A percentile compares a stretch with the other conserved stretches of the same genome.
These are phyloP conservation scores for Poa annua DNA, from an alignment of 176 grass and related monocot species.

Conservation along the genomic window DNA sequence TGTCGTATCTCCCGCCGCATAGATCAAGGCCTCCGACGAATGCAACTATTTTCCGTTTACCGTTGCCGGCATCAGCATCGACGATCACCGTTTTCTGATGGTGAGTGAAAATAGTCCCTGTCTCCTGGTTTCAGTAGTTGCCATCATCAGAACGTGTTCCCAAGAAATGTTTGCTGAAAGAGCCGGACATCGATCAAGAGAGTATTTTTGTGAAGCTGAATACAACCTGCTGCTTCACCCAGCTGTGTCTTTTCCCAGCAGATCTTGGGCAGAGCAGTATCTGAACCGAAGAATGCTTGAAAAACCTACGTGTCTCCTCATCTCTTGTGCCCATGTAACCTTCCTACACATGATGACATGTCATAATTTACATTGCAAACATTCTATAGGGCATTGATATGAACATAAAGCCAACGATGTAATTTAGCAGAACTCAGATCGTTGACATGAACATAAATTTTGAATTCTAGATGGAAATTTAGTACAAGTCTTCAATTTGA, in stretches of 20 bases:
- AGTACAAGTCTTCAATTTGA: not conserved
- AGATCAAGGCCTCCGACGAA: constrained; percentile 97
- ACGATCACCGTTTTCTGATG: constrained; percentile 97
- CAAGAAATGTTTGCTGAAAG: not conserved
- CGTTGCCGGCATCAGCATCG: constrained; percentile 68
- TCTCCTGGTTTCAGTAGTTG: constrained; percentile 62
- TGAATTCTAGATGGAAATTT: not conserved
- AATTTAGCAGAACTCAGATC: not conserved
- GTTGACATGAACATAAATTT: not conserved
- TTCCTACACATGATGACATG: constrained; percentile 43
- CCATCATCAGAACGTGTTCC: constrained; percentile 16
- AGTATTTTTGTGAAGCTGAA: not conserved
- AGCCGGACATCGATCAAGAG: too few species aligned
- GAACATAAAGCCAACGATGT: not conserved
- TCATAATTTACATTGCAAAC: not conserved
- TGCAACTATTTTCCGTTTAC: constrained; percentile 78
- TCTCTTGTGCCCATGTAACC: constrained; percentile 95
- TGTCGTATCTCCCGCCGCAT: constrained; percentile 89
- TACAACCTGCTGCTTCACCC: constrained; percentile 75
- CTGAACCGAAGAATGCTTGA: constrained; percentile 87
- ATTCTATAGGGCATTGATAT: too few species aligned
- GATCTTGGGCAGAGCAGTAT: constrained; percentile 77
- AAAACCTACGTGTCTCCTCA: constrained; percentile 79
- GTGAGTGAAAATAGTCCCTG: constrained; percentile 88
- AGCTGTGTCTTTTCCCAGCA: constrained; percentile 77